These are phyloP conservation scores for Golubevia sp. DNA, from an alignment of 1,284 basidiomycete genomes.

Conservation along the genomic window DNA sequence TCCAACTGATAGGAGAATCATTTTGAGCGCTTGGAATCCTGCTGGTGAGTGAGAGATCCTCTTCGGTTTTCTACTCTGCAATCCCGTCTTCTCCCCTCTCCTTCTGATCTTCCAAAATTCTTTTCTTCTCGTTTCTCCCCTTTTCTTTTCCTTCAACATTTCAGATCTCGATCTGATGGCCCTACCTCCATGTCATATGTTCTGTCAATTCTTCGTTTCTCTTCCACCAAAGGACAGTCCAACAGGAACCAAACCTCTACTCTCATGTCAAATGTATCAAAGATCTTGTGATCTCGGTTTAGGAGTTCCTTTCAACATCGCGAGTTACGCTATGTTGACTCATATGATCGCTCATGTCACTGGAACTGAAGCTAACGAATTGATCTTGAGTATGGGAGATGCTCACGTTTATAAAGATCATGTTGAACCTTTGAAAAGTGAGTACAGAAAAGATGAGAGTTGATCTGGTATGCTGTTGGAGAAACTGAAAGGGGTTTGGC, in stretches of 20 bases:
- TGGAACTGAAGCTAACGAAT: slow-evolving; percentile 80
- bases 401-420: slow-evolving; percentile 96
- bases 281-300: slow-evolving; percentile 95
- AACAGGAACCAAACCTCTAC: slow-evolving; percentile 51
- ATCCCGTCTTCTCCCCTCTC: neutral
- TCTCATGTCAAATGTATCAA: slow-evolving; percentile 97
- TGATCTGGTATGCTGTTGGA: neutral
- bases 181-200: slow-evolving; percentile 95
- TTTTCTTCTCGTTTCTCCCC: neutral
- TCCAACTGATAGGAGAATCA: slow-evolving; percentile 93
- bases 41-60: slow-evolving; percentile 69
- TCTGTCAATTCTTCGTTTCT: slow-evolving; percentile 97
- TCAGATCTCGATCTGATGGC: slow-evolving; percentile 91
- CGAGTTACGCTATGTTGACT: slow-evolving; percentile 91
- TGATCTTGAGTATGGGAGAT: slow-evolving; percentile 89
- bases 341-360: slow-evolving; percentile 96
- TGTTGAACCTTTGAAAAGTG: slow-evolving; percentile 75
- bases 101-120: slow-evolving; percentile 2
- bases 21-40: slow-evolving; percentile 96
- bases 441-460: neutral
- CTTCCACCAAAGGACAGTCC: slow-evolving; percentile 69
- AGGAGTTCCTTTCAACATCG: slow-evolving; percentile 94
- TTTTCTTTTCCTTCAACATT: neutral
- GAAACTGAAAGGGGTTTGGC: no score
- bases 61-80: neutral